phyloP scores from a whole-genome alignment of 129 eudicot genomes.

The Artemisia argyi region DNA sequence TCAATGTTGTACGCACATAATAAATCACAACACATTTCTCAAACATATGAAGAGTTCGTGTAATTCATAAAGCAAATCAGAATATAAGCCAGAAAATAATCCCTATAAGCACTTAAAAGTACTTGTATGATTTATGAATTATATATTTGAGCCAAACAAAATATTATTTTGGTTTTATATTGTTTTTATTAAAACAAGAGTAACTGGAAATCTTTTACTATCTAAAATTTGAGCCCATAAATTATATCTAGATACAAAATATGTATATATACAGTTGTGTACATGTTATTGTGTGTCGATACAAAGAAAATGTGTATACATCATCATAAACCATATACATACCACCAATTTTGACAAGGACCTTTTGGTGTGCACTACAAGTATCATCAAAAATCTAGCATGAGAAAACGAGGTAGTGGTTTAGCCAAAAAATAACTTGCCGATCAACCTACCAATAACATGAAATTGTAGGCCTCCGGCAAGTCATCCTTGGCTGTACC shows the following conservation, averaged over 20 bases:
- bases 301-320: neutral
- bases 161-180: no score
- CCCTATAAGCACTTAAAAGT: no score
- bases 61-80: no score
- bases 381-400: conserved; percentile 57
- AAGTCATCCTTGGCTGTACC: conserved; percentile 88
- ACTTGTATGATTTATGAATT: no score
- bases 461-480: conserved; percentile 42
- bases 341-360: neutral
- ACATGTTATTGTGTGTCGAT: neutral
- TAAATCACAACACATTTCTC: no score
- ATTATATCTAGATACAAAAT: neutral
- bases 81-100: no score
- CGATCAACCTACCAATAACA: conserved; percentile 12
- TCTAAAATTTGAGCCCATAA: neutral
- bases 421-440: conserved; percentile 64
- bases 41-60: no score
- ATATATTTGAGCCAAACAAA: no score
- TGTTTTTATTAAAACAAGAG: no score
- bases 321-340: neutral
- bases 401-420: conserved; percentile 52
- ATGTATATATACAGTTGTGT: neutral
- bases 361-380: neutral
- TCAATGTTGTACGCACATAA: no score
- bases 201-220: neutral